Base-by-base conservation (phyloP, 2,329 filamentous ascomycete genomes). In the Phaeosphaeria sp. region DNA sequence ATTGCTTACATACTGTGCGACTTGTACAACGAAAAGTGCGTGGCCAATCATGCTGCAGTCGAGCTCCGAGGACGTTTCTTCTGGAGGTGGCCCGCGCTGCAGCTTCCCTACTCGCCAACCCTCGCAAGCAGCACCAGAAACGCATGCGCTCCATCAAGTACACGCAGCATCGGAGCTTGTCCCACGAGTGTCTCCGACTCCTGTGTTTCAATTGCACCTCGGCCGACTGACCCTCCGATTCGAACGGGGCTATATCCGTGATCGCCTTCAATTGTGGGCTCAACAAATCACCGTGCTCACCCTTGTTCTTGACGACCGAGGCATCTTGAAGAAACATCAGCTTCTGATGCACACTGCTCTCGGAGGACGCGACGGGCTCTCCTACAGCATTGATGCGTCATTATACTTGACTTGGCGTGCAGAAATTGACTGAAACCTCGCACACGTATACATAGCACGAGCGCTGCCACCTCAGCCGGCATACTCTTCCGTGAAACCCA, bases 241-340 rank as follows among this genome's bases (percentile, higher is more conserved):
- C 40, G 40, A 43, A 43, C 30, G 30, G 30, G 30, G 30, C 30
- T 36, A 36, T 13, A 13, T 6, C 30, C 30, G 30, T 36, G 30
- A 36, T 36, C 30, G 6, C 30, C 30, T 36, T 13, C 42, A 44
- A 44, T 44, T 44, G 42, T 44, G 42, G 42, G 42, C 21, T 44
- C 44, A 43, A 25, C 65, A 39, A 67, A 69, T 67, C 65, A 64
- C 52, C 53, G 43, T 49, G 42, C 53, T 42, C 3, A 9, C 17
- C 40, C 33, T 46, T 45, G 47, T 49, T 49, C 42, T 61, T 51
- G 33, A 30, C 57, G 57, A 60, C 65, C 67, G 65, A 69, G 65
- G 67, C 59, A 69, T 65, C 62, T 56, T 25, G 24, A 20, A 50
- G 18, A 56, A 50, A 52, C 55, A 58, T 48, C 49, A 55, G 49